Evolutionary conservation across 371 early-diverging fungal genomes (phyloP).

Genomic region (Furculomyces boomerangus): DNA sequence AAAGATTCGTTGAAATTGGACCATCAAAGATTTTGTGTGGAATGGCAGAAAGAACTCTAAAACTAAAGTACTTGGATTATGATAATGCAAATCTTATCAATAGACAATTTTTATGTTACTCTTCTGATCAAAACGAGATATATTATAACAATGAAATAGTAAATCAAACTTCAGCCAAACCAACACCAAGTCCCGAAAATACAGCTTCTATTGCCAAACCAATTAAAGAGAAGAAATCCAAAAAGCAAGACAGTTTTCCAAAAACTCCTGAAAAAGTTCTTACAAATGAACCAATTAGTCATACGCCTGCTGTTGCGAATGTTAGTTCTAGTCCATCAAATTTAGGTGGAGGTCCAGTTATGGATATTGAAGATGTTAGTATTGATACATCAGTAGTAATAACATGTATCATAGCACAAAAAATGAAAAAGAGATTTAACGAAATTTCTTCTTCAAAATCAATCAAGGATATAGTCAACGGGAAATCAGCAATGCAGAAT

Average conservation of each 20-base stretch:
- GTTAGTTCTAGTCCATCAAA: too few relatives aligned
- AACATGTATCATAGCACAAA: slow-evolving; percentile 65
- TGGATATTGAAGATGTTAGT: slow-evolving; percentile 37
- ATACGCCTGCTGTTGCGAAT: background rate
- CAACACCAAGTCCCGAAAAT: slow-evolving; percentile 28
- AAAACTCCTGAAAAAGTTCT: background rate
- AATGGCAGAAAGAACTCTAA: slow-evolving; percentile 84
- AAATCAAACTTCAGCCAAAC: slow-evolving; percentile 23
- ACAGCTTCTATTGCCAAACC: slow-evolving; percentile 15
- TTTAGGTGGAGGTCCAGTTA: slow-evolving; percentile 46
- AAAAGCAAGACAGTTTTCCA: background rate
- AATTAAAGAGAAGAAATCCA: background rate
- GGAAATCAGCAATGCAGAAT: slow-evolving; percentile 85
- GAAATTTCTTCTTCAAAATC: slow-evolving; percentile 62
- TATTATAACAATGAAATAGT: slow-evolving; percentile 63
- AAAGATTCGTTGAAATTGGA: slow-evolving; percentile 81
- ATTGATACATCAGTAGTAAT: slow-evolving; percentile 57
- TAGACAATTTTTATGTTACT: slow-evolving; percentile 58
- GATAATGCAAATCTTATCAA: slow-evolving; percentile 73
- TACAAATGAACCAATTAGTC: background rate
- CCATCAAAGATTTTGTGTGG: slow-evolving; percentile 76
- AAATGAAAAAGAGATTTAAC: slow-evolving; percentile 69
- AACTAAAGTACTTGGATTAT: slow-evolving; percentile 78
- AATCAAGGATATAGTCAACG: slow-evolving; percentile 82
- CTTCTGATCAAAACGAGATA: slow-evolving; percentile 68